Evolutionary conservation across 2,329 filamentous ascomycete species (phyloP), one percentile per base, ranked within the genome.

Genomic region (Calonectria multiphialidica): DNA sequence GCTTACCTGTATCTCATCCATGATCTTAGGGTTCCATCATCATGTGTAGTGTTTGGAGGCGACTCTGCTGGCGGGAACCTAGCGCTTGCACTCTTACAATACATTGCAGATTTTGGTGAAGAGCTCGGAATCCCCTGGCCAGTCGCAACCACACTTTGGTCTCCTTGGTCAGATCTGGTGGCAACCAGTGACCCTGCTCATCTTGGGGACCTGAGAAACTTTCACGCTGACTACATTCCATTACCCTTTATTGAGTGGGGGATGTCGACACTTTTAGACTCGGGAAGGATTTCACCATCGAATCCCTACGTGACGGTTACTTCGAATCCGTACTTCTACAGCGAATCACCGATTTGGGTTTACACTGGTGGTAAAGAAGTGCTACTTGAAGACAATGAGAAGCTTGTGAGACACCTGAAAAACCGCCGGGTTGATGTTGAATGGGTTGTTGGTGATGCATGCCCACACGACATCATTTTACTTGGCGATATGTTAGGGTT

Each of bases 61-160:
- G 64, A 66, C n/a, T 66, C 64, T 44, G 64, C 49, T 9, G 64
- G 64, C 6, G 64, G 10, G 10, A 57, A 66, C 49, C 49, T 66
- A 15, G 49, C 64, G 2, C 49, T 66, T 6, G 64, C 37, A 1
- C 25, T 66, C 4, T 18, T 66, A 10, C 23, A 53, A 12, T 66
- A 66, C 28, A 57, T 57, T n/a, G 49, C 37, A 2, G 37, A 30
- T 23, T 66, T 57, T 21, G 49, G 37, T 7, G 13, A 53, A 13
- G 25, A 66, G 12, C 23, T 44, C 30, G 23, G 16, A 3, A 40
- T 66, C 18, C 64, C 64, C 2, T 44, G 49, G 64, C 64, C 64
- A 8, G 23, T 25, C 2, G 35, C 49, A 3, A 25, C 28, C 8
- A 30, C 37, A 13, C 23, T 66, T 5, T 66, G 64, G 64, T 66